phyloP scores from a whole-genome alignment of 164 flowering plant genomes.

The Vitis rotundifolia region DNA sequence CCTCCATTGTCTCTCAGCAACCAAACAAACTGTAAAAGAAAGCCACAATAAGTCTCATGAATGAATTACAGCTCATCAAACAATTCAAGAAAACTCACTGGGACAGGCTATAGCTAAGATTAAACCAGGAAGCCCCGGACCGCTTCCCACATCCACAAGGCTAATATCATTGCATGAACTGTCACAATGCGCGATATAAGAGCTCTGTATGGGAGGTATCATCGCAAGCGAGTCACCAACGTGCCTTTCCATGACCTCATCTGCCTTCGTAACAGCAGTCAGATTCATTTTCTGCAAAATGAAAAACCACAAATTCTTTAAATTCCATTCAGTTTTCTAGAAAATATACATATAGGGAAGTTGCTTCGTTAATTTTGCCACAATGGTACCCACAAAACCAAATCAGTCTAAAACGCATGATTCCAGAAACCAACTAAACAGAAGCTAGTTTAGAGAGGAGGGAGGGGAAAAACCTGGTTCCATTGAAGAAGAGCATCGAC shows the following conservation, averaged over 20 bases:
- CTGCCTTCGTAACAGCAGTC: conserved; percentile 60
- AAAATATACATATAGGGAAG: too few relatives aligned
- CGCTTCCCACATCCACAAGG: conserved; percentile 84
- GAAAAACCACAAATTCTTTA: not conserved
- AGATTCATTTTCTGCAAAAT: conserved; percentile 78
- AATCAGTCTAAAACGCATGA: too few relatives aligned
- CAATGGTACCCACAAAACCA: too few relatives aligned
- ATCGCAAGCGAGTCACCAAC: conserved; percentile 87
- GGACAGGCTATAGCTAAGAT: conserved; percentile 86
- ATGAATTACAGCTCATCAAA: not conserved
- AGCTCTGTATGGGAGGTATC: conserved; percentile 52
- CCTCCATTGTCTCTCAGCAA: too few relatives aligned
- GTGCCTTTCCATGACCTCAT: conserved; percentile 86
- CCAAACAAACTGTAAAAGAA: not conserved
- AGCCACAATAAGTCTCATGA: not conserved
- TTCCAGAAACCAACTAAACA: not conserved
- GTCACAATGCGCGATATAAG: conserved; percentile 45
- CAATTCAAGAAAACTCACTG: conserved; percentile 30
- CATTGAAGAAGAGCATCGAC: conserved; percentile 73
- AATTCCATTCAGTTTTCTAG: not conserved
- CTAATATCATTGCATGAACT: conserved; percentile 43
- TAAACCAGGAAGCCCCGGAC: conserved; percentile 88
- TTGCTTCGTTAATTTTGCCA: too few relatives aligned
- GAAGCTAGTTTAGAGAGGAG: conserved; percentile 2
- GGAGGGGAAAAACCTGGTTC: conserved; percentile 60